phyloP scores from a whole-genome alignment of 2,329 filamentous ascomycete genomes.

The Ophiocordyceps camponoti-rufipedis region DNA sequence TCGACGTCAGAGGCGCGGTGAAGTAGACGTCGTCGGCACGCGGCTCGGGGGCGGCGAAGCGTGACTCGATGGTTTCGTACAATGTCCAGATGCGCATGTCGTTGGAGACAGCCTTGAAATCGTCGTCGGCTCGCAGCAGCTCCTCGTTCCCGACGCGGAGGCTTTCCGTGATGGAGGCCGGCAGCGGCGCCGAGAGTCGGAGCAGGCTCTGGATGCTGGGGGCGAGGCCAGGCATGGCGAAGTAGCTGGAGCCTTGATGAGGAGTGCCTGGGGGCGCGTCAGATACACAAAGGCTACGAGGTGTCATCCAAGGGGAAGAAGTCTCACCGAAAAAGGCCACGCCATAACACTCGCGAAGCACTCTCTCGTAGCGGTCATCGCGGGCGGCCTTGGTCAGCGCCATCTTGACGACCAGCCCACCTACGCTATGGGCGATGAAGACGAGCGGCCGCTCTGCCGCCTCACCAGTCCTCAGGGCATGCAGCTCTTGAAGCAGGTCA shows the following conservation, averaged over 20 bases:
- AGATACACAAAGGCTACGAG: not conserved
- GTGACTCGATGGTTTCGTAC: slow-evolving; percentile 43
- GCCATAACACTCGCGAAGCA: slow-evolving; percentile 39
- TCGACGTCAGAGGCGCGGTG: slow-evolving; percentile 38
- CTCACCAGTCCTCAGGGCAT: slow-evolving; percentile 13
- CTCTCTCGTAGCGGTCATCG: slow-evolving; percentile 17
- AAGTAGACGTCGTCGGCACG: slow-evolving; percentile 30
- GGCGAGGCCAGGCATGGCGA: slow-evolving; percentile 38
- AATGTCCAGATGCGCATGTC: slow-evolving; percentile 45
- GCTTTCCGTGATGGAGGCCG: slow-evolving; percentile 28
- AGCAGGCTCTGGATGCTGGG: slow-evolving; percentile 34
- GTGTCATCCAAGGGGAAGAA: not conserved
- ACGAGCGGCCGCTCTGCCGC: slow-evolving; percentile 30
- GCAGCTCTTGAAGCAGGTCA: slow-evolving; percentile 25
- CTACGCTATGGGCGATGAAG: slow-evolving; percentile 43
- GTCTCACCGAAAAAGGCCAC: slow-evolving; percentile 37
- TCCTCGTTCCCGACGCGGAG: slow-evolving; percentile 30
- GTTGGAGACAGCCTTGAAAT: slow-evolving; percentile 35
- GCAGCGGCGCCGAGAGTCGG: slow-evolving; percentile 30
- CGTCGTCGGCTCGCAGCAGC: slow-evolving; percentile 30
- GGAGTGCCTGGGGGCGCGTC: slow-evolving; percentile 26
- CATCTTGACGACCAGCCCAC: slow-evolving; percentile 40
- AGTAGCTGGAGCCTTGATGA: slow-evolving; percentile 43
- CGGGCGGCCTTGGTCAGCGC: slow-evolving; percentile 30
- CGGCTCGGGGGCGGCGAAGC: slow-evolving; percentile 14